Base-by-base conservation (phyloP, 331 rosid species). In the Quercus phellos region DNA sequence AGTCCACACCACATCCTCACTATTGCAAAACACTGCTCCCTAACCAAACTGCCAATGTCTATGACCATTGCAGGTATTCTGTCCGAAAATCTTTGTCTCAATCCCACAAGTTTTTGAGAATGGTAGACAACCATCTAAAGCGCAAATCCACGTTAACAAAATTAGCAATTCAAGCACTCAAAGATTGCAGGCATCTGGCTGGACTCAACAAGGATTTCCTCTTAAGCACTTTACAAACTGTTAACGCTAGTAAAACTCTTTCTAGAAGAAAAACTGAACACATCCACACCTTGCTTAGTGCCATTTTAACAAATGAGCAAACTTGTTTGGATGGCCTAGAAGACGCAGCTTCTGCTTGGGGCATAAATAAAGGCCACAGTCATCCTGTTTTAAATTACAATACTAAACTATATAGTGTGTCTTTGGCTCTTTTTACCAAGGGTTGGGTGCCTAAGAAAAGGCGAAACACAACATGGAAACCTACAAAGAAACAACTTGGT, bases 261-360 rank as follows among this genome's bases (percentile, higher is more conserved):
- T 75, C 92, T 0, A 83, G 17, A 67, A 73, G 74, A 27, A 80
- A 89, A 74, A 96, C 96, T 16, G 92, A 94, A 2, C 84, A 92
- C 1, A 53, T 90, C 43, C 95, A 90, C 79, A 83, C 95, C 0
- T 19, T 84, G 12, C 86, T 94, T 11, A 94, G 98, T 51, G 97
- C 91, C 35, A 87, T 90, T 66, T 56, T 94, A n/a, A 94, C 98
- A 9, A 94, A 94, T 82, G 90, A 89, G 58, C 96, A 94, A 75
- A 94, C 97, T 1, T 94, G 98, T 61, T 66, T 86, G 38, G 98
- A 94, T 6, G 97, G 98, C 42, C 75, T 92, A 6, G 87, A 88
- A 68, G 86, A 90, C 14, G 78, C 92, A 4, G 94, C 93, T 4
- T 85, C 94, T 0, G 77, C 96, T 74, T 90, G 92, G 91, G 82